Base-by-base conservation (phyloP, 2,329 filamentous ascomycete species). In the Talaromyces albobiverticillius region DNA sequence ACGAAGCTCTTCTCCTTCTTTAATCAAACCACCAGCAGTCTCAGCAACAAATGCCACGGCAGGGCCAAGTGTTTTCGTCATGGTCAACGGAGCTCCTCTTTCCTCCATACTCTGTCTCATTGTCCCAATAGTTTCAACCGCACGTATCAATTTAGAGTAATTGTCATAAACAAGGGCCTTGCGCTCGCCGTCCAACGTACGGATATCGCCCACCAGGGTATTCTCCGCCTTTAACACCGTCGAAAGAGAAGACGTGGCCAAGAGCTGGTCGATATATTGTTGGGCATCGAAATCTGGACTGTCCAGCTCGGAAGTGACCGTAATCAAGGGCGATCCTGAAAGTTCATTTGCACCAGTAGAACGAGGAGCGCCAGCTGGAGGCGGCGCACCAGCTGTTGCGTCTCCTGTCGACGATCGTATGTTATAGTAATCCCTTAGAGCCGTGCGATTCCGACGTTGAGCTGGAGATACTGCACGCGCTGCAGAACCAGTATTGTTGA, bases 121-220 rank as follows among this genome's bases (percentile, higher is more conserved):
- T 75, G 89, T 90, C 47, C 89, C 83, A 65, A 99, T 99, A 3
- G 93, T 97, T 71, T 96, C 93, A 10, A 95, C 96, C 1, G 94
- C 94, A n/a, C 87, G 84, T 61, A 99, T 96, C 61, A 99, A 76
- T 74, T 97, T 97, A 62, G 88, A 94, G 72, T 97, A 99, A 69
- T 99, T 99, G 70, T 99, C 93, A 71, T 99, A 99, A 4, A 99
- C 94, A 58, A 99, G 76, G 1, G 93, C 92, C 75, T 99, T 99
- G 71, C 94, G 88, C 79, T 99, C 94, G 22, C 93, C 93, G 66
- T 97, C 94, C 16, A 99, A 79, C 2, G 90, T 92, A 34, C 91
- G 78, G 46, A 96, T 93, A 74, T 97, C 93, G 61, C 70, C 71
- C 6, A 76, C 71, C n/a, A 77, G 65, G 7, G 71, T 73, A 36